Percentiles rank a stretch among this genome's conserved stretches.
These are phyloP conservation scores for Scleroderma citrinum DNA, from an alignment of 768 basidiomycete genomes.

Conservation along the genomic window DNA sequence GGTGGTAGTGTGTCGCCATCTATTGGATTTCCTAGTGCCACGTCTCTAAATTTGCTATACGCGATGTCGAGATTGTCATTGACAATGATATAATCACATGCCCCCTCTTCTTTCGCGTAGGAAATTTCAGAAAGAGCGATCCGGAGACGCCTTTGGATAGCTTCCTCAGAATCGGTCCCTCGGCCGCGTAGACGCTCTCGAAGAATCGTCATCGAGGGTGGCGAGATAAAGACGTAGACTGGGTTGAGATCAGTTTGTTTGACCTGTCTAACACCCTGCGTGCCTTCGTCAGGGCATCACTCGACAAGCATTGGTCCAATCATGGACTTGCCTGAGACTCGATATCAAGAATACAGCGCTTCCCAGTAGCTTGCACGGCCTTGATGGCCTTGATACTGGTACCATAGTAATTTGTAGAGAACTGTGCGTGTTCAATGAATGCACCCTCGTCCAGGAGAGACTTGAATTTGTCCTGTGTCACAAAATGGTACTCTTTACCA, in stretches of 20 bases:
- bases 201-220: conserved; percentile 72
- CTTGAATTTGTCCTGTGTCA: conserved; percentile 63
- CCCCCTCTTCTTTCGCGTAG: conserved; percentile 70
- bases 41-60: conserved; percentile 66
- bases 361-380: conserved; percentile 59
- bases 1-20: conserved; percentile 61
- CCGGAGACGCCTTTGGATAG: conserved; percentile 67
- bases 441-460: conserved; percentile 61
- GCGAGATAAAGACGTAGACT: conserved; percentile 88
- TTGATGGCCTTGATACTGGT: conserved; percentile 77
- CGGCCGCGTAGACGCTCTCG: conserved; percentile 66
- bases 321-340: conserved; percentile 74
- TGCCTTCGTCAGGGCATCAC: not conserved
- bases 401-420: conserved; percentile 91
- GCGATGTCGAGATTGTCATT: conserved; percentile 87
- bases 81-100: conserved; percentile 80
- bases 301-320: conserved; percentile 5
- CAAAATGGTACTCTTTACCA: conserved; percentile 87
- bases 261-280: conserved; percentile 86
- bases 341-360: conserved; percentile 90
- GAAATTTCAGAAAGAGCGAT: conserved; percentile 77
- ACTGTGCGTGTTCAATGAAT: conserved; percentile 94
- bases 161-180: conserved; percentile 76
- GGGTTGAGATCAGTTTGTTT: conserved; percentile 79
- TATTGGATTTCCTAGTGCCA: conserved; percentile 66